Evolutionary conservation across 2,329 filamentous ascomycete genomes (phyloP).

Genomic region (Ramichloridium luteum): DNA sequence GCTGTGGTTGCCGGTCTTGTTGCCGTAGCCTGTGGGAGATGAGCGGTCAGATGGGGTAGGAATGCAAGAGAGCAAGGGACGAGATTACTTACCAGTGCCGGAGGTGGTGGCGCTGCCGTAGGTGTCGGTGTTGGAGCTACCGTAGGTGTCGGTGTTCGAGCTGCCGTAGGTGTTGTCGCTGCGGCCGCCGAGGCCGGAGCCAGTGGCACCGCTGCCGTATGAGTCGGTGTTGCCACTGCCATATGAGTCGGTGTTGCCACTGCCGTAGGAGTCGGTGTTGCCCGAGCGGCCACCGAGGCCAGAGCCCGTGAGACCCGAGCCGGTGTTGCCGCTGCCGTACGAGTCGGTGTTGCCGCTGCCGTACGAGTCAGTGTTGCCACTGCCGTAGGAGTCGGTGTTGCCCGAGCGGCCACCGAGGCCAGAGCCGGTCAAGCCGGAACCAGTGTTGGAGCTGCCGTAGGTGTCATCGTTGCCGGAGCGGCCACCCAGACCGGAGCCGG

Average conservation of each 20-base stretch:
- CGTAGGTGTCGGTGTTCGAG: constrained; percentile 1
- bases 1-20: constrained; percentile 5
- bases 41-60: constrained; percentile 2
- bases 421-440: constrained; percentile 1
- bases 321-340: constrained; percentile 3
- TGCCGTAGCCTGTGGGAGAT: constrained; percentile 3
- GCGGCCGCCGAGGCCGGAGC: constrained; percentile 1
- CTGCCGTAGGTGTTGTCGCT: constrained; percentile 1
- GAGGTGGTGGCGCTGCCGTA: constrained; percentile 3
- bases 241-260: constrained; percentile 1
- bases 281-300: constrained; percentile 2
- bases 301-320: no score
- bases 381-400: constrained; percentile 8
- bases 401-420: constrained; percentile 7
- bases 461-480: constrained; percentile 5
- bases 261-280: constrained; percentile 4
- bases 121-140: constrained; percentile 6
- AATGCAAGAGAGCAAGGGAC: constrained; percentile 1
- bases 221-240: constrained; percentile 4
- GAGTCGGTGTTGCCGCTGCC: constrained; percentile 4
- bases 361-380: constrained; percentile 5
- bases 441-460: constrained; percentile 7
- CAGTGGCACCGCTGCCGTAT: constrained; percentile 4
- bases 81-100: constrained; percentile 2
- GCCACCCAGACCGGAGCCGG: constrained; percentile 2